Percentiles rank a stretch among this genome's conserved stretches.
Evolutionary conservation across 202 grass and related monocot genomes (phyloP).

Genomic region (Hordeum pubiflorum): DNA sequence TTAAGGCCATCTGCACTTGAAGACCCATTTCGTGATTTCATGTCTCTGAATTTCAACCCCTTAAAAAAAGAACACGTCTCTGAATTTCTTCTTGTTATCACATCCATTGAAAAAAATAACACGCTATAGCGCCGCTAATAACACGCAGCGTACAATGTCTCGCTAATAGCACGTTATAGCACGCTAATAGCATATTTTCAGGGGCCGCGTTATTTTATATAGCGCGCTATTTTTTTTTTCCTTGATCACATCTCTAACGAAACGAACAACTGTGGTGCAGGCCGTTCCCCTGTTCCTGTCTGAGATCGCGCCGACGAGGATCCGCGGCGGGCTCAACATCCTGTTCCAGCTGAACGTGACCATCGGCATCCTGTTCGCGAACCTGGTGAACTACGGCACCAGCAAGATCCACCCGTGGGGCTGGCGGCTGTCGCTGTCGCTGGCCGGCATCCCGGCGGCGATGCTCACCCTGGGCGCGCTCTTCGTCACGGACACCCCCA

Average conservation of each 20-base stretch:
- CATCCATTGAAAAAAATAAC: too few relatives aligned
- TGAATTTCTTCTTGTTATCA: too few relatives aligned
- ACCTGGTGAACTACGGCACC: slow-evolving; percentile 74
- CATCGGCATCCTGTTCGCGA: slow-evolving; percentile 83
- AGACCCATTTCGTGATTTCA: not conserved
- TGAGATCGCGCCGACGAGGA: slow-evolving; percentile 76
- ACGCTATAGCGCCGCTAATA: too few relatives aligned
- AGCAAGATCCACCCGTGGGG: slow-evolving; percentile 64
- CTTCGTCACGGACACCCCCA: slow-evolving; percentile 60
- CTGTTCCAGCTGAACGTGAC: slow-evolving; percentile 91
- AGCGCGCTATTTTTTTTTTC: too few relatives aligned
- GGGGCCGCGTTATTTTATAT: too few relatives aligned
- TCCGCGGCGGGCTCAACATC: slow-evolving; percentile 80
- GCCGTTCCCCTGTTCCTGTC: slow-evolving; percentile 83
- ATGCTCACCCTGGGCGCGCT: slow-evolving; percentile 69
- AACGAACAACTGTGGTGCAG: slow-evolving; percentile 21
- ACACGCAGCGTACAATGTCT: too few relatives aligned
- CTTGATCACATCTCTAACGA: not conserved
- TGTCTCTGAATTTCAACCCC: too few relatives aligned
- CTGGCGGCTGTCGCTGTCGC: slow-evolving; percentile 57
- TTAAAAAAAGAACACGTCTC: too few relatives aligned
- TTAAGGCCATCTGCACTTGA: not conserved
- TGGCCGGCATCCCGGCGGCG: slow-evolving; percentile 56
- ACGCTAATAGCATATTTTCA: too few relatives aligned
- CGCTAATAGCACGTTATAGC: too few relatives aligned